A percentile compares a stretch with the other conserved stretches of the same genome.
Evolutionary conservation across 352 stramenopile species (phyloP).

Genomic region (Pythium sp.): DNA sequence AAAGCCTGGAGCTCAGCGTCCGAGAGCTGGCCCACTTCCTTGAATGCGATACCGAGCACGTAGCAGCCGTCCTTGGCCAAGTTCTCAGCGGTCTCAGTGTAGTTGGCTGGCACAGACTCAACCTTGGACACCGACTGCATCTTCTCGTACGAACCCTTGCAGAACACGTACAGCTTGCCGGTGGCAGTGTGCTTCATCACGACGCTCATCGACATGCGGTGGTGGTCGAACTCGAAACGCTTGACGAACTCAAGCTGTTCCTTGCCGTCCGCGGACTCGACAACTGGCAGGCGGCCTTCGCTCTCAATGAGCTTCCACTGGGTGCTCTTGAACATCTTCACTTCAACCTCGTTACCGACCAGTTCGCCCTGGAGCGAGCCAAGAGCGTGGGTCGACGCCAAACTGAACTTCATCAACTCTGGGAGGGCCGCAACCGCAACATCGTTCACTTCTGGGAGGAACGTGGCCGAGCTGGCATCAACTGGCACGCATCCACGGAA

Average conservation of each 20-base stretch:
- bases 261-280: conserved; percentile 38
- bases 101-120: conserved; percentile 65
- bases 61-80: conserved; percentile 85
- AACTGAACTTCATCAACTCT: conserved; percentile 51
- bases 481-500: conserved; percentile 71
- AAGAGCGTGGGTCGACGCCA: conserved; percentile 86
- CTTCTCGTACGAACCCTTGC: conserved; percentile 89
- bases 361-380: conserved; percentile 60
- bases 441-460: conserved; percentile 55
- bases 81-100: conserved; percentile 52
- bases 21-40: conserved; percentile 40
- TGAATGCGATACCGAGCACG: conserved; percentile 80
- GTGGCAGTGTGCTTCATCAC: conserved; percentile 68
- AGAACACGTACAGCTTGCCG: conserved; percentile 71
- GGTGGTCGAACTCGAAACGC: conserved; percentile 91
- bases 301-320: conserved; percentile 61
- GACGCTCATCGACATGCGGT: conserved; percentile 90
- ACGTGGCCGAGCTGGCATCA: conserved; percentile 28
- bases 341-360: conserved; percentile 88
- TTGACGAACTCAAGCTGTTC: conserved; percentile 80
- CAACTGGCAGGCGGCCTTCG: conserved; percentile 40
- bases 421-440: conserved; percentile 38
- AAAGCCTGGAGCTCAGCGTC: conserved; percentile 37
- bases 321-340: conserved; percentile 83
- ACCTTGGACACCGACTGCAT: conserved; percentile 60